A percentile compares a stretch with the other conserved stretches of the same genome.
phyloP scores from a whole-genome alignment of 1,284 basidiomycete genomes.

The Amylostereum areolatum region DNA sequence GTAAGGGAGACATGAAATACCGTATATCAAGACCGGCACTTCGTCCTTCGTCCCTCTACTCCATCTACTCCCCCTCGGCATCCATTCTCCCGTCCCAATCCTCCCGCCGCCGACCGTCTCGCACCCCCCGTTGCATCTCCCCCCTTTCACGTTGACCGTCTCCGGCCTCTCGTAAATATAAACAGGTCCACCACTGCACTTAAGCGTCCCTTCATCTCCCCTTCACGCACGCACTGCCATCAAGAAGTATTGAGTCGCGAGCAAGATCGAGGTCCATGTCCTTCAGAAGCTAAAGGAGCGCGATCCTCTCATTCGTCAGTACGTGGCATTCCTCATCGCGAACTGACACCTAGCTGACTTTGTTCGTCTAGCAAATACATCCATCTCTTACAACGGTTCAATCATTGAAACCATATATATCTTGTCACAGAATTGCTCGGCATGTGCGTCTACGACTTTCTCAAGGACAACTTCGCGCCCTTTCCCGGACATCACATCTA shows the following conservation, averaged over 20 bases:
- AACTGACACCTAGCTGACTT: constrained; percentile 12
- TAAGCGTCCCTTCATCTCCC: no score
- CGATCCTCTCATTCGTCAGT: constrained; percentile 89
- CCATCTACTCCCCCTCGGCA: no score
- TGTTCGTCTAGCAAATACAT: constrained; percentile 83
- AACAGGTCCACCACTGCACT: no score
- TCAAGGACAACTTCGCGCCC: constrained; percentile 98
- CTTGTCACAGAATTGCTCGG: constrained; percentile 95
- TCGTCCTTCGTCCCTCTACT: no score
- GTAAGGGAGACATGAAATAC: no score
- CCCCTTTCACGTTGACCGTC: no score
- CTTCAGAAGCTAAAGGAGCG: constrained; percentile 87
- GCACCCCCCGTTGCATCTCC: no score
- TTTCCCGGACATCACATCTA: constrained; percentile 97
- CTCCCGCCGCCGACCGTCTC: no score
- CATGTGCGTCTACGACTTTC: constrained; percentile 98
- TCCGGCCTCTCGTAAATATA: no score
- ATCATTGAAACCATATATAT: constrained; percentile 97
- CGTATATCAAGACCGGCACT: no score
- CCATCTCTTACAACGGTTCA: constrained; percentile 91
- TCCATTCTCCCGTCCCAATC: no score
- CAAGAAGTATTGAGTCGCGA: constrained; percentile 96
- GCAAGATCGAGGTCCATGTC: constrained; percentile 97
- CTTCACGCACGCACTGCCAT: no score
- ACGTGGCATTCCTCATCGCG: constrained; percentile 28